Evolutionary conservation across 192 early-diverging fungal genomes (phyloP).

Genomic region (Obelidium mucronatum): DNA sequence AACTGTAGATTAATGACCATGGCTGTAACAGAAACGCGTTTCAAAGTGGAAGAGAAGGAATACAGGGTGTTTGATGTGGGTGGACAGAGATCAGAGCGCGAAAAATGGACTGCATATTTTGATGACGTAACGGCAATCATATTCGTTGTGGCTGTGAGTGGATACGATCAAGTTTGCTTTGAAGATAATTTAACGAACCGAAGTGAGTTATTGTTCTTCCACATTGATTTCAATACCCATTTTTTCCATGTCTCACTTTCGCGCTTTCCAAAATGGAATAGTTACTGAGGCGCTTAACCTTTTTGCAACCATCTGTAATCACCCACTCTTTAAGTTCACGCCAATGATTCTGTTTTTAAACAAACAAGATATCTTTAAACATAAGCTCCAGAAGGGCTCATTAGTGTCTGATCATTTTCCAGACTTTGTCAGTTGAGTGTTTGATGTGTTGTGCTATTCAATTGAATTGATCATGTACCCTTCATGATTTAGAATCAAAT

Average conservation of each 20-base stretch:
- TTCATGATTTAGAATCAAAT: conserved; percentile 45
- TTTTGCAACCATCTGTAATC: conserved; percentile 41
- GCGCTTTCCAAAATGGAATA: not conserved
- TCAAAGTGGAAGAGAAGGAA: not conserved
- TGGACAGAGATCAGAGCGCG: conserved; percentile 60
- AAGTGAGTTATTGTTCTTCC: conserved; percentile 18
- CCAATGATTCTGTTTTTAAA: conserved; percentile 70
- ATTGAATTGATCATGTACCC: not conserved
- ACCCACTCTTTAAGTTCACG: conserved; percentile 52
- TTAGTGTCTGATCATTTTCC: conserved; percentile 64
- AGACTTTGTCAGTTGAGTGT: conserved; percentile 53
- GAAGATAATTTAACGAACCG: conserved; percentile 59
- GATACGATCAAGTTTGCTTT: conserved; percentile 59
- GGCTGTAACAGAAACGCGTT: not conserved
- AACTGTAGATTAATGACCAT: conserved; percentile 37
- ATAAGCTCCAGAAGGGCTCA: conserved; percentile 52
- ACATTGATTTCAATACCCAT: not conserved
- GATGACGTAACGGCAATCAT: conserved; percentile 67
- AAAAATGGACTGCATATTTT: conserved; percentile 67
- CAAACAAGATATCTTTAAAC: conserved; percentile 69
- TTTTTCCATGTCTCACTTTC: not conserved
- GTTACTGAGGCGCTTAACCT: conserved; percentile 52
- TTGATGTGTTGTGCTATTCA: not conserved
- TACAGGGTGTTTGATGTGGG: conserved; percentile 61
- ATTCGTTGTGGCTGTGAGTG: conserved; percentile 62